phyloP scores from a whole-genome alignment of 1,284 basidiomycete species.

The Melanopsichium pennsylvanicum region DNA sequence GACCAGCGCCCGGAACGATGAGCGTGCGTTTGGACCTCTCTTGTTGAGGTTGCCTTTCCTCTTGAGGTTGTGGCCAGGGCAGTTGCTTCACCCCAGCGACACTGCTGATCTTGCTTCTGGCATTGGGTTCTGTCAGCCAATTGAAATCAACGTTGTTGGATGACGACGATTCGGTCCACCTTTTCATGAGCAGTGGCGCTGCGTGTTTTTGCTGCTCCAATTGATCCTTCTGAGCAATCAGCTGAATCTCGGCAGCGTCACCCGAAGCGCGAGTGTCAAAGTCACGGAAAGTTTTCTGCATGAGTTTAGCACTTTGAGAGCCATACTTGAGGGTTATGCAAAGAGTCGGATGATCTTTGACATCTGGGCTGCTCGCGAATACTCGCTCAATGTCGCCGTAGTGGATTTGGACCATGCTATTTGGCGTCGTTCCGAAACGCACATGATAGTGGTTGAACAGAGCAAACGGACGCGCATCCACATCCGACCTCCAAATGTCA shows the following conservation, averaged over 20 bases:
- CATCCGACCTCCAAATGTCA: constrained; percentile 24
- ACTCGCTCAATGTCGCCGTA: constrained; percentile 18
- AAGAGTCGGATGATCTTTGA: constrained; percentile 1
- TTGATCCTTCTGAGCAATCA: constrained; percentile 7
- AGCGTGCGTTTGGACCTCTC: constrained; percentile 9
- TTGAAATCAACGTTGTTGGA: neutral
- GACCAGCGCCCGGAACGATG: constrained; percentile 17
- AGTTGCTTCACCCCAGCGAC: neutral
- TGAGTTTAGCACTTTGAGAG: constrained; percentile 2
- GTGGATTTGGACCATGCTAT: constrained; percentile 1
- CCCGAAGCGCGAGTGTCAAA: constrained; percentile 27
- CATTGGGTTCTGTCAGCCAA: constrained; percentile 5
- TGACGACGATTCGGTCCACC: neutral
- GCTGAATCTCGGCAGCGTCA: constrained; percentile 13
- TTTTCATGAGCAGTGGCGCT: neutral
- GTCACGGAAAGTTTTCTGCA: constrained; percentile 11
- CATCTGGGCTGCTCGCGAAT: constrained; percentile 1
- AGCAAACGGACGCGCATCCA: neutral
- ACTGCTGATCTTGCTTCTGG: constrained; percentile 6
- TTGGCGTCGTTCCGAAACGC: neutral
- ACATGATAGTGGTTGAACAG: neutral
- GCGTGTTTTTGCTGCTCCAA: constrained; percentile 3
- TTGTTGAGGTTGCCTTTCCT: no score
- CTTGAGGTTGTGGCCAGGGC: constrained; percentile 3
- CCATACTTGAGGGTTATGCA: constrained; percentile 5